Conservation (phyloP, 441 rosid genomes). For the Macaranga tanarius region DNA sequence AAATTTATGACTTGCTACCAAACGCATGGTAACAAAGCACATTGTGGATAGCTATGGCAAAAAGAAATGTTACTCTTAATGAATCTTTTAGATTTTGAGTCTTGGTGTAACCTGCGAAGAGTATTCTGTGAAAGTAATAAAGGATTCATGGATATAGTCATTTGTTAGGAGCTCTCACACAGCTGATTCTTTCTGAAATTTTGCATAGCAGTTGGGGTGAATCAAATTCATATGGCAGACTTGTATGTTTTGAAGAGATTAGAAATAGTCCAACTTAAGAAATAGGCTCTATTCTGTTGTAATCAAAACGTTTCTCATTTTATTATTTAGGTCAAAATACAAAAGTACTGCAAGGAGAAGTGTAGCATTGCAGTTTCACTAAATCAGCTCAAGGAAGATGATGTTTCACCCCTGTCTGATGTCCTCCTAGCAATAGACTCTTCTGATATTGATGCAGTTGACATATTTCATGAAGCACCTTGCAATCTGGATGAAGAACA, state of each 20-base stretch:
- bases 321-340: conserved; percentile 38
- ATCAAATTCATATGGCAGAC: not conserved
- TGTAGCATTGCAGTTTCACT: conserved; percentile 36
- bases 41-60: too few species aligned
- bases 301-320: conserved; percentile 5
- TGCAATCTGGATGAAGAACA: conserved; percentile 34
- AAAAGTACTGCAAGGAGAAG: conserved; percentile 31
- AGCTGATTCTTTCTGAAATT: too few species aligned
- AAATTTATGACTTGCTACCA: too few species aligned
- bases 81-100: too few species aligned
- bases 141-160: too few species aligned
- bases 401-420: conserved; percentile 39
- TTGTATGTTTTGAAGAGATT: not conserved
- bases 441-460: conserved; percentile 38
- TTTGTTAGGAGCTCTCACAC: too few species aligned
- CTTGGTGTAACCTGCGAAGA: too few species aligned
- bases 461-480: conserved; percentile 32
- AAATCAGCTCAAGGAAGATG: conserved; percentile 41
- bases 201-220: not conserved
- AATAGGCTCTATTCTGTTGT: not conserved
- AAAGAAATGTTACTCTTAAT: too few species aligned
- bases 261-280: not conserved
- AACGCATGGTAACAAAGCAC: too few species aligned
- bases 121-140: too few species aligned
- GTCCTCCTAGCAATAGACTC: conserved; percentile 30